Base-by-base conservation (phyloP, 2,329 filamentous ascomycete species). In the Trichophyton benhamiae region DNA sequence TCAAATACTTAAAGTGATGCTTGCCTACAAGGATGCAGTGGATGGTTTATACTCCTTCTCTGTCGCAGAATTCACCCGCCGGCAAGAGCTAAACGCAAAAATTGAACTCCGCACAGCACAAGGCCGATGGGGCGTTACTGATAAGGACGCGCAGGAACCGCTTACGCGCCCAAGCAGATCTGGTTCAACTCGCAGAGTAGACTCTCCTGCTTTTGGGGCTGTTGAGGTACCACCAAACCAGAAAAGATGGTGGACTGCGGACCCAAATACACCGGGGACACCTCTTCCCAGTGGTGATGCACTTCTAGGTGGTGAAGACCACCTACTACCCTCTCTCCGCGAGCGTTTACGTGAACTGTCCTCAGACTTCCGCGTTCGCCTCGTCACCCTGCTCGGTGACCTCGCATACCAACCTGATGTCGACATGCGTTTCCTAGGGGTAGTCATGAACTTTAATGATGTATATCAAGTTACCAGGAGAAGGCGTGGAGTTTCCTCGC, bases 371-470 rank as follows among this genome's bases (percentile, higher is more conserved):
- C 82, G 84, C 63, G 81, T 82, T 0, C 83, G 88, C 30, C 82
- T 97, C 57, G 90, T 90, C 72, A 79, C 91, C 46, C 77, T 99
- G 60, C 78, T 99, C 2, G 91, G 94, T 13, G 95, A 99, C 72
- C 74, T 99, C 65, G 88, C 90, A 7, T 92, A 95, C 75, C 92
- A 97, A 75, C 87, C 91, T 0, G 94, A 99, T 72, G 86, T 91
- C 59, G 94, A 99, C 73, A 89, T 99, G 85, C 82, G 92, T 60
- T 97, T 97, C 79, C 77, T 99, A 66, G 94, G 90, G 44, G 91
- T 97, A 55, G 89, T 94, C 46, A 97, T 99, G 90, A 99, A 97
- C 76, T 99, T 97, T 75, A 99, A 99, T 75, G 92, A 97, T 72
- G 88, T 95, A 27, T 97, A 97, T 74, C 83, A 89, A 74, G 88